Conservation (phyloP, 768 basidiomycete genomes). For the Omphalotus guepiniiformis region DNA sequence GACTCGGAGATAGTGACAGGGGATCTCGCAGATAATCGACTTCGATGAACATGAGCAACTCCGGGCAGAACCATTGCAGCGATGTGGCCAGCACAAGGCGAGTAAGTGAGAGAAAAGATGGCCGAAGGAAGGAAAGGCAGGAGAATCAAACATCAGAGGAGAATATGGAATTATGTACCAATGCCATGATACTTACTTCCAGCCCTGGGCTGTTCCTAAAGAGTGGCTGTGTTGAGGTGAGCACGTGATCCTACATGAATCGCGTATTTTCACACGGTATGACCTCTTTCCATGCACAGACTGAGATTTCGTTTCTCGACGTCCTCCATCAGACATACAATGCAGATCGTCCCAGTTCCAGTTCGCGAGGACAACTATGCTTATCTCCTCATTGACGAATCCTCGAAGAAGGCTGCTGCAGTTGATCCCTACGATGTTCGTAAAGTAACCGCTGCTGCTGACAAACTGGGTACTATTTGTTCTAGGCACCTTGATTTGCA, state of each 20-base stretch:
- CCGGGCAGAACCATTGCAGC: conserved; percentile 7
- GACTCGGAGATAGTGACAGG: not conserved
- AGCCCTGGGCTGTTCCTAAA: too few relatives aligned
- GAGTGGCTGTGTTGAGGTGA: too few relatives aligned
- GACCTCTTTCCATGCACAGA: not conserved
- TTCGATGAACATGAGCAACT: conserved; percentile 3
- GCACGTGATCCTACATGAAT: too few relatives aligned
- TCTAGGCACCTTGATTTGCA: not conserved
- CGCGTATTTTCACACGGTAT: not conserved
- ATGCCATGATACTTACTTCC: too few relatives aligned
- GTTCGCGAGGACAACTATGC: conserved; percentile 84
- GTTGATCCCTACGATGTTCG: conserved; percentile 78
- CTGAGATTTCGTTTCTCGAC: conserved; percentile 15
- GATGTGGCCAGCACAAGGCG: conserved; percentile 17
- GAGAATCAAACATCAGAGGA: too few relatives aligned
- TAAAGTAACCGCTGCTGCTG: conserved; percentile 62
- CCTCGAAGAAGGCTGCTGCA: conserved; percentile 63
- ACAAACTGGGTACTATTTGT: conserved; percentile 35
- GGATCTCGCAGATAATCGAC: too few relatives aligned
- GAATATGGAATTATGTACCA: too few relatives aligned
- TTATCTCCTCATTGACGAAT: conserved; percentile 73
- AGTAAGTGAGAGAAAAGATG: not conserved
- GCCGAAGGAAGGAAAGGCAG: conserved; percentile 4
- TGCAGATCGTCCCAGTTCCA: conserved; percentile 78
- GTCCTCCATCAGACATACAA: conserved; percentile 26